Evolutionary conservation across 2,329 filamentous ascomycete genomes (phyloP), one percentile per base, ranked within the genome.

Genomic region (Monascus ruber): DNA sequence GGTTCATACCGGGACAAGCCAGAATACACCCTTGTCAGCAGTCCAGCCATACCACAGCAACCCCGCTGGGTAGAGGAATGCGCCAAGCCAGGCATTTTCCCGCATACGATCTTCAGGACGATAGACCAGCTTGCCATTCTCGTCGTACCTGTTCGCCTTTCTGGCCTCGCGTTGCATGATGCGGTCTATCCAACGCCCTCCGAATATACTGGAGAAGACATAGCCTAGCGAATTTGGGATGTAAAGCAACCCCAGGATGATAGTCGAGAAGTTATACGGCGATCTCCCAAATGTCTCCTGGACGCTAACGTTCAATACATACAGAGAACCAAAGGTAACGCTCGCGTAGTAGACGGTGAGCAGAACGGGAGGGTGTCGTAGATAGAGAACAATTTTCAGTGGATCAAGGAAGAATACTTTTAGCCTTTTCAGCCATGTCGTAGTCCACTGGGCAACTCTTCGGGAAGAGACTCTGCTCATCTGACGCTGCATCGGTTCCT

Each of bases 31-130:
- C 43, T 77, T 73, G 33, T 79, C 64, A 0, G 75, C 71, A 0
- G 77, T 74, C 85, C 85, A 93, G 4, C 85, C 85, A 54, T 85
- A 91, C 68, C 79, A 79, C 26, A 91, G 66, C 43, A 91, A 59
- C 0, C 79, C 79, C 0, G 70, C 68, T 0, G 85, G 85, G 49
- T 83, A 88, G 34, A 88, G 49, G 3, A 77, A 66, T 1, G 79
- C 79, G 3, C 81, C 81, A 1, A 88, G 60, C 81, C 81, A 89
- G 2, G 82, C 81, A 54, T 93, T 91, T 55, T 89, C 82, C 33
- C 79, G 71, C 76, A 91, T 84, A 8, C 85, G 74, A 58, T 93
- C 85, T 61, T 91, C 85, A 0, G 85, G 85, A 2, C 77, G 68
- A 52, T 77, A 82, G 6, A 85, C 64, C 17, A 85, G 66, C 42